phyloP scores from a whole-genome alignment of 495 filamentous ascomycete species.

The Neurospora cerealis region DNA sequence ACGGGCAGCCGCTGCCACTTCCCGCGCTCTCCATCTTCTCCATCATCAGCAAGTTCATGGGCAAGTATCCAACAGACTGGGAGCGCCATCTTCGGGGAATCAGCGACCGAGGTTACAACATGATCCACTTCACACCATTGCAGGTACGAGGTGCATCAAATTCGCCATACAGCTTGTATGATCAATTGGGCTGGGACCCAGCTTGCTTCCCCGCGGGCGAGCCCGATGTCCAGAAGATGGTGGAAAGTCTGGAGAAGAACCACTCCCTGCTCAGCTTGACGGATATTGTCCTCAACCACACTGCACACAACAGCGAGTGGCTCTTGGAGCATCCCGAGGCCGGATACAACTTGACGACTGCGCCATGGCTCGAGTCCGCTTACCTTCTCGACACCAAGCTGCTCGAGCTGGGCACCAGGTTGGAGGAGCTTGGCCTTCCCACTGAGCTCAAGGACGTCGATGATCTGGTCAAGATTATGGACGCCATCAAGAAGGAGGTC shows the following conservation, averaged over 20 bases:
- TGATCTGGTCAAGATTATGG: conserved; percentile 77
- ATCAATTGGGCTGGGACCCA: conserved; percentile 82
- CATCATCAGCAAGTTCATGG: conserved; percentile 97
- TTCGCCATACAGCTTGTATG: conserved; percentile 93
- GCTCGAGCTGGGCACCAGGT: conserved; percentile 61
- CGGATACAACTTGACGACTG: conserved; percentile 88
- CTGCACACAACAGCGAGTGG: conserved; percentile 92
- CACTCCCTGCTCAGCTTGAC: conserved; percentile 81
- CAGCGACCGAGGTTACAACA: conserved; percentile 85
- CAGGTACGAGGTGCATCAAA: conserved; percentile 83
- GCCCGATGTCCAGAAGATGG: conserved; percentile 65
- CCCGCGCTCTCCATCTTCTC: conserved; percentile 86
- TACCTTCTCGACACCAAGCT: conserved; percentile 79
- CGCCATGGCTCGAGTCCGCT: conserved; percentile 85
- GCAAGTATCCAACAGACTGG: conserved; percentile 80
- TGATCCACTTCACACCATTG: conserved; percentile 96
- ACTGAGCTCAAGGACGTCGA: conserved; percentile 58
- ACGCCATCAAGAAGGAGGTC: conserved; percentile 68
- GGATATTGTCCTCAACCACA: conserved; percentile 98
- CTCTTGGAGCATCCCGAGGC: conserved; percentile 89
- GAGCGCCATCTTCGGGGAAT: conserved; percentile 81
- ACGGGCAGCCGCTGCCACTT: conserved; percentile 59
- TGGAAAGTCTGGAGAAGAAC: conserved; percentile 73
- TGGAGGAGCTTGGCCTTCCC: conserved; percentile 60
- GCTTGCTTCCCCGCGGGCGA: conserved; percentile 78